Evolutionary conservation across 2,329 filamentous ascomycete species (phyloP).

Genomic region (Fusarium sp.): DNA sequence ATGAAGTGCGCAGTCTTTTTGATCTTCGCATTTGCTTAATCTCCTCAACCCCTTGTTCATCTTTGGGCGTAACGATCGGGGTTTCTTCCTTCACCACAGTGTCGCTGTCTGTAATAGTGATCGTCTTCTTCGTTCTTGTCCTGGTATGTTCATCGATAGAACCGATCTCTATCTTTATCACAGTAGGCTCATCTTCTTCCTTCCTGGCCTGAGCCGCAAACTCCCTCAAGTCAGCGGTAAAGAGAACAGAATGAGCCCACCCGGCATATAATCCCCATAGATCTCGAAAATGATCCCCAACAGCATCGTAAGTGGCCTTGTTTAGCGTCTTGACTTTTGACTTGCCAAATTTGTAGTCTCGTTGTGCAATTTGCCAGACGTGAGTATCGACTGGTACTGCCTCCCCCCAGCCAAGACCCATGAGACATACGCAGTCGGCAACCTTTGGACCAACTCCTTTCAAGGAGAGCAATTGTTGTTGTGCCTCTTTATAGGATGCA

Average conservation of each 20-base stretch:
- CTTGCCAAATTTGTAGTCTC: slow-evolving; percentile 94
- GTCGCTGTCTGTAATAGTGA: slow-evolving; percentile 33
- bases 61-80: slow-evolving; percentile 22
- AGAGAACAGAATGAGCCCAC: slow-evolving; percentile 97
- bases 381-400: slow-evolving; percentile 97
- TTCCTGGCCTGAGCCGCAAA: slow-evolving; percentile 75
- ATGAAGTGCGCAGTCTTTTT: slow-evolving; percentile 50
- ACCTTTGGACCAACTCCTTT: slow-evolving; percentile 97
- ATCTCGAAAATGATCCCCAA: slow-evolving; percentile 88
- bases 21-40: slow-evolving; percentile 36
- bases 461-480: slow-evolving; percentile 81
- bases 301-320: slow-evolving; percentile 87
- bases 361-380: slow-evolving; percentile 97
- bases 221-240: slow-evolving; percentile 89
- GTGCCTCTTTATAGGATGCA: slow-evolving; percentile 81
- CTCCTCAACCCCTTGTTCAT: slow-evolving; percentile 30
- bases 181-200: slow-evolving; percentile 25
- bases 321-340: slow-evolving; percentile 87
- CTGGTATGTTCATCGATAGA: slow-evolving; percentile 17
- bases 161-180: slow-evolving; percentile 47
- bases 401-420: slow-evolving; percentile 96
- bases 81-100: slow-evolving; percentile 37
- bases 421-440: slow-evolving; percentile 94
- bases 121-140: slow-evolving; percentile 48
- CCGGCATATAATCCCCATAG: slow-evolving; percentile 95